Evolutionary conservation across 2,329 filamentous ascomycete genomes (phyloP), one percentile per base, ranked within the genome.

Genomic region (Cercospora sp.): DNA sequence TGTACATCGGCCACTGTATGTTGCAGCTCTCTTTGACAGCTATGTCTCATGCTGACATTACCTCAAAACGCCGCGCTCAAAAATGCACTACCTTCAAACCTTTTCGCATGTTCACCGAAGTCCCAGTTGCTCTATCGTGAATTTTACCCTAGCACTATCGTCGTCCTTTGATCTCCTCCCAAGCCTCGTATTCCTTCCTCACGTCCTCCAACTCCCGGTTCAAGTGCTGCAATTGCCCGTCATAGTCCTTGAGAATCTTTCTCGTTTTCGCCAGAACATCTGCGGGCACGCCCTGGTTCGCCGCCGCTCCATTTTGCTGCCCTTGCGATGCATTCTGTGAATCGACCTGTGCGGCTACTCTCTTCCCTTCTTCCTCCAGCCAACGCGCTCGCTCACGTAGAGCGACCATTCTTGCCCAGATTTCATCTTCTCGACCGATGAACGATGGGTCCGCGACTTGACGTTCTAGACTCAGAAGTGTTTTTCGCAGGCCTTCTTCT

Each of bases 161-260:
- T 42, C 63, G 36, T 28, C 67, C 51, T 62, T 72, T 70, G 26
- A 71, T 60, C 55, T 70, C 78, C 70, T 88, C 82, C 78, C 86
- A 86, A 69, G 85, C 85, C 31, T 84, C 82, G 67, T 86, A 88
- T 69, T 90, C 88, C 72, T 85, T 84, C 76, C 84, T 84, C 64
- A 89, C 83, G 28, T 86, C 82, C 55, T 82, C 83, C 67, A 90
- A 76, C 80, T 89, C 87, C 76, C 89, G 90, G 79, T 89, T 91
- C 70, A 96, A 83, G 77, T 94, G 90, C 71, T 84, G 79, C 36
- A 95, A 84, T 81, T 94, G 91, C 78, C 89, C 91, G 78, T 94
- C 90, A 78, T 94, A 94, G 76, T 93, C 91, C 75, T 91, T 89
- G 74, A 94, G 80, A 58, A 94, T 90, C 90, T 92, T 91, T 79